Percentiles rank a stretch among this genome's conserved stretches.
These are phyloP conservation scores for Saccharomycopsis capsularis DNA, from an alignment of 805 yeast genomes.

Conservation along the genomic window DNA sequence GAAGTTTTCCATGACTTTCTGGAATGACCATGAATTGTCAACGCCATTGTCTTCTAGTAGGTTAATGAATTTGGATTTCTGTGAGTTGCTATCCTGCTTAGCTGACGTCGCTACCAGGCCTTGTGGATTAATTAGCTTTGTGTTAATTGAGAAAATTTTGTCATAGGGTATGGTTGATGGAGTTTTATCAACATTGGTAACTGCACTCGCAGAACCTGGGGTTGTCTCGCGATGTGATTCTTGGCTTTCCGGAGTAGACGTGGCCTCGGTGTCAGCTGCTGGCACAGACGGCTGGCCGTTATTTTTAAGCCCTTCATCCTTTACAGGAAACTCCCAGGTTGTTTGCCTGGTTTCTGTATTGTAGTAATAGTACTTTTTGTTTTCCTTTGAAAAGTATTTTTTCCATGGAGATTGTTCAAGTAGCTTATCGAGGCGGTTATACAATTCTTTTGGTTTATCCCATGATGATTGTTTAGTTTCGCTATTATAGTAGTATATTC, in stretches of 20 bases:
- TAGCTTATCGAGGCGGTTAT: slow-evolving; percentile 37
- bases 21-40: slow-evolving; percentile 72
- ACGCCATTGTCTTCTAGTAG: slow-evolving; percentile 52
- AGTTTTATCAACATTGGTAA: background rate
- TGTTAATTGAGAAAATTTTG: background rate
- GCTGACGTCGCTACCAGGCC: too few species aligned
- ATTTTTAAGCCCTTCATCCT: slow-evolving; percentile 30
- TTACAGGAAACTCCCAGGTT: slow-evolving; percentile 74
- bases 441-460: slow-evolving; percentile 64
- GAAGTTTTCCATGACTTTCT: slow-evolving; percentile 51
- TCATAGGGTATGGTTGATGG: too few species aligned
- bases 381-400: slow-evolving; percentile 42
- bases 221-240: background rate
- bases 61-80: slow-evolving; percentile 38
- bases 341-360: slow-evolving; percentile 58
- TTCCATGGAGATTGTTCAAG: slow-evolving; percentile 50
- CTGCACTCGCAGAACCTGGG: too few species aligned
- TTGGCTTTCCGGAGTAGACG: background rate
- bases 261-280: background rate
- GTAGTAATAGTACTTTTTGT: slow-evolving; percentile 60
- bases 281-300: background rate
- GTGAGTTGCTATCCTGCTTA: slow-evolving; percentile 21
- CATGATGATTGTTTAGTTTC: slow-evolving; percentile 66
- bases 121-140: slow-evolving; percentile 23
- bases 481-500: slow-evolving; percentile 62